Percentiles rank a stretch among this genome's conserved stretches.
Conservation (phyloP, 441 rosid genomes). For the Pelargonium myrrhifolium region DNA sequence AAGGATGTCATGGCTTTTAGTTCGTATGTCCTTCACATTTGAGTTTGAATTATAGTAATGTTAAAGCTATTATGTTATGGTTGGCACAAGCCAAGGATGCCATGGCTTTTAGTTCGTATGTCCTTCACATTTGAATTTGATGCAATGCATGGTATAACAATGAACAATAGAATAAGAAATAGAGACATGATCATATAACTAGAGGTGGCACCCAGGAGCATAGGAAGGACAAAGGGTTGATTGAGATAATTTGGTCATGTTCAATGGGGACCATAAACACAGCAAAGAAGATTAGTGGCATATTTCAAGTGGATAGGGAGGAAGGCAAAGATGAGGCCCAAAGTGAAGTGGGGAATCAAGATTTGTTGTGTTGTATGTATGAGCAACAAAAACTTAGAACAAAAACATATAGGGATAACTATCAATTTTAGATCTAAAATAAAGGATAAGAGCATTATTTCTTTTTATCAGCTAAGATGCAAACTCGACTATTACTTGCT, state of each 20-base stretch:
- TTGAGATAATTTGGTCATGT: not conserved
- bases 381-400: not conserved
- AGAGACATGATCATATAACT: not conserved
- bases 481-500: conserved; percentile 11
- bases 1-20: too few species aligned
- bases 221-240: not conserved
- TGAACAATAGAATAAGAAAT: not conserved
- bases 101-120: too few species aligned
- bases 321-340: not conserved
- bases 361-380: not conserved
- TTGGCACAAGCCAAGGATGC: too few species aligned
- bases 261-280: not conserved
- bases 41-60: too few species aligned
- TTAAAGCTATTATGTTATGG: too few species aligned
- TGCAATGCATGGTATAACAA: not conserved
- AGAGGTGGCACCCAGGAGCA: not conserved
- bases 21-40: too few species aligned
- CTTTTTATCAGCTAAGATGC: not conserved
- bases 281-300: not conserved
- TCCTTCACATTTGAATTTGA: too few species aligned
- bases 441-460: not conserved
- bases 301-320: not conserved
- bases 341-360: not conserved
- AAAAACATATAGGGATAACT: not conserved
- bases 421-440: not conserved